Conservation (phyloP, 176 grass and related monocot species). For the Cocos nucifera region DNA sequence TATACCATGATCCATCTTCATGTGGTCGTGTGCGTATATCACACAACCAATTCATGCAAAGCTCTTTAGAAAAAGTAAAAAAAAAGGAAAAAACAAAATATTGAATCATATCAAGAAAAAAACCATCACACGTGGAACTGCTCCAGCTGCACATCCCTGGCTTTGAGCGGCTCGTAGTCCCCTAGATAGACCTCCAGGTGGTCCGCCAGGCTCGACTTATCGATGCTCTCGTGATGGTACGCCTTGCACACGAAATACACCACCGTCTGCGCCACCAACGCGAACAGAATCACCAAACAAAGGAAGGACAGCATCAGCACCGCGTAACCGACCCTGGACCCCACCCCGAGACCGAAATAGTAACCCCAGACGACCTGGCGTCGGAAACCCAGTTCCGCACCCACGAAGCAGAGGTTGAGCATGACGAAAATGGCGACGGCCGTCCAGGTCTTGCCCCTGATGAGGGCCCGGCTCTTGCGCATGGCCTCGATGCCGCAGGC, state of each 20-base stretch:
- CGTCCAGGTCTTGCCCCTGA: conserved; percentile 44
- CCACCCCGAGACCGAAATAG: not conserved
- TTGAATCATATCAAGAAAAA: not conserved
- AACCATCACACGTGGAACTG: conserved; percentile 44
- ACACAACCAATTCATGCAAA: no score
- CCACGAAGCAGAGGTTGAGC: conserved; percentile 35
- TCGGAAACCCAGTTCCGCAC: conserved; percentile 49
- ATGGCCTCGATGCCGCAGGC: conserved; percentile 69
- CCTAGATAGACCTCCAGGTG: conserved; percentile 86
- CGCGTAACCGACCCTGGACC: conserved; percentile 7
- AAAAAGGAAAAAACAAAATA: no score
- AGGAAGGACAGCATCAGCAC: conserved; percentile 34
- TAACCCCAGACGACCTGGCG: conserved; percentile 31
- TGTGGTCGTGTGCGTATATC: no score
- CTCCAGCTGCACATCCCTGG: conserved; percentile 77
- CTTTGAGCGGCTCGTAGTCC: conserved; percentile 77
- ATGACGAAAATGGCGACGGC: conserved; percentile 29
- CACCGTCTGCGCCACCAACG: conserved; percentile 70
- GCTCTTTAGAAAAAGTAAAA: no score
- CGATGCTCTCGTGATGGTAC: conserved; percentile 89
- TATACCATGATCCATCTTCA: no score
- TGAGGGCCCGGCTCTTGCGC: conserved; percentile 58
- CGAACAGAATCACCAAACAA: conserved; percentile 54
- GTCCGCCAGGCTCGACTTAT: conserved; percentile 70
- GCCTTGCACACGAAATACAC: conserved; percentile 91